phyloP scores from a whole-genome alignment of 2,329 filamentous ascomycete species.

The Phyllosticta citrichinensis region DNA sequence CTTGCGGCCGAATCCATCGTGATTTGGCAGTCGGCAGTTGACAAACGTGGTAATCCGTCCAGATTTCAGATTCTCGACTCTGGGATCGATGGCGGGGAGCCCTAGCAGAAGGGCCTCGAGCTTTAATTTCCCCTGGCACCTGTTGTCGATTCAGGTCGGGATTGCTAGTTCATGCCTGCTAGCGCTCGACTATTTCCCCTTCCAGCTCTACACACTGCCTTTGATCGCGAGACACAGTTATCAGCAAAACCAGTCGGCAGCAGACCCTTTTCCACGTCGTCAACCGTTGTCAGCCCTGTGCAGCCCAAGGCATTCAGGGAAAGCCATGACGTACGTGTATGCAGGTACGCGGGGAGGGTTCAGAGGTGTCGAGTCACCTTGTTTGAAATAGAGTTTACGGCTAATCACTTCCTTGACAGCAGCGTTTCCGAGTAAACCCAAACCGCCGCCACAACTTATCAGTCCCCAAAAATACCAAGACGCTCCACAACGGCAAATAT shows the following conservation, averaged over 20 bases:
- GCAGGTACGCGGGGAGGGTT: not conserved
- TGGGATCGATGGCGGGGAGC: not conserved
- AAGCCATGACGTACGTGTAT: not conserved
- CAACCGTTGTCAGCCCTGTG: not conserved
- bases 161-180: not conserved
- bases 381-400: not conserved
- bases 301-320: not conserved
- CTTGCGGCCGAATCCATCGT: not conserved
- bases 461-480: not conserved
- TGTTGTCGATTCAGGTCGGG: not conserved
- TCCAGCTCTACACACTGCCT: not conserved
- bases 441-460: not conserved
- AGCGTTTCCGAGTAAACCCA: not conserved
- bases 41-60: not conserved
- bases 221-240: no score
- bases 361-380: not conserved
- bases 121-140: not conserved
- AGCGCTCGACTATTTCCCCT: not conserved
- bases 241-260: not conserved
- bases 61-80: not conserved
- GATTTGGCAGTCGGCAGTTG: not conserved
- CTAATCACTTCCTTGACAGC: not conserved
- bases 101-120: not conserved
- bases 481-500: not conserved
- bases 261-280: not conserved